phyloP scores from a whole-genome alignment of 306 rosid genomes.

The Lupinus albus region DNA sequence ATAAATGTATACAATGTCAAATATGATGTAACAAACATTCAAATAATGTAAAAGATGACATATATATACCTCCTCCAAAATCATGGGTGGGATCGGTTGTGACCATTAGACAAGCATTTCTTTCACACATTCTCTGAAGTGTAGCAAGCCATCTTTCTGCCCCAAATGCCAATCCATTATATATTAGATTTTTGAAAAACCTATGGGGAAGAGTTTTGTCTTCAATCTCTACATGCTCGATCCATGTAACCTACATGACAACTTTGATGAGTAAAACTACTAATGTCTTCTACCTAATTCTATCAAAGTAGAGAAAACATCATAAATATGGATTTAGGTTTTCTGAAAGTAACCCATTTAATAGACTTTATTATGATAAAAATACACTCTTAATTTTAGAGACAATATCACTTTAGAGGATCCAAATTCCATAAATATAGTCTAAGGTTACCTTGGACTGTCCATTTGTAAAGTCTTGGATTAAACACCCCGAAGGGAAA shows the following conservation, averaged over 20 bases:
- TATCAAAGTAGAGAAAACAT: too few relatives aligned
- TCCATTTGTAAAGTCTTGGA: slow-evolving; percentile 94
- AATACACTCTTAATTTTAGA: too few relatives aligned
- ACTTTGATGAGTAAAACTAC: slow-evolving; percentile 25
- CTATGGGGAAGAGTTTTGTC: slow-evolving; percentile 73
- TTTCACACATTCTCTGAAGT: slow-evolving; percentile 82
- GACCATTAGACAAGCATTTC: slow-evolving; percentile 79
- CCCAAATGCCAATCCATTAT: slow-evolving; percentile 78
- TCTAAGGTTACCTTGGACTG: slow-evolving; percentile 66
- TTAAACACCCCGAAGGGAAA: slow-evolving; percentile 87
- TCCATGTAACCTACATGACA: slow-evolving; percentile 74
- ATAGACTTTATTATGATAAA: too few relatives aligned
- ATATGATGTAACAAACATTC: too few relatives aligned
- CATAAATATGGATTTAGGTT: too few relatives aligned
- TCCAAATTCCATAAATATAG: not conserved
- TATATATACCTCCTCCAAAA: slow-evolving; percentile 75
- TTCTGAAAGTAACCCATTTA: too few relatives aligned
- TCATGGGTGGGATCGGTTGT: slow-evolving; percentile 67
- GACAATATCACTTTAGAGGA: too few relatives aligned
- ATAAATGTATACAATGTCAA: too few relatives aligned
- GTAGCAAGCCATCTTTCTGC: slow-evolving; percentile 83
- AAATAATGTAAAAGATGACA: too few relatives aligned
- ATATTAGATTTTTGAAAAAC: slow-evolving; percentile 67
- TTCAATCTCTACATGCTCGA: slow-evolving; percentile 89
- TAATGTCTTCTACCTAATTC: not conserved